phyloP scores from a whole-genome alignment of 768 basidiomycete genomes.

The Peribolospora kevripleyi region DNA sequence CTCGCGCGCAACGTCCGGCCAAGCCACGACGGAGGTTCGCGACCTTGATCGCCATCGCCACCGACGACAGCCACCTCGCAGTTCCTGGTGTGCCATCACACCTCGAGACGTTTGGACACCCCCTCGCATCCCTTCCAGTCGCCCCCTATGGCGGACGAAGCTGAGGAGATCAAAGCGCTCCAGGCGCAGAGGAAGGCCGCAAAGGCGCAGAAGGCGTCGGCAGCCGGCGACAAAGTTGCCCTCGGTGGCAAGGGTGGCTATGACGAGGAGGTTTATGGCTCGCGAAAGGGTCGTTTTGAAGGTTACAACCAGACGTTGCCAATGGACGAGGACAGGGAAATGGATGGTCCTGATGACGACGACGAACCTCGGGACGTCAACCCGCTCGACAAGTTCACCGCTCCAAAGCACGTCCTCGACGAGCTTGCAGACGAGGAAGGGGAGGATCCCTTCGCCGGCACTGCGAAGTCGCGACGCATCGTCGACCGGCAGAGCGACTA shows the following conservation, averaged over 20 bases:
- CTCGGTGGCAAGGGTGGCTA: background rate
- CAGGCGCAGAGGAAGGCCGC: background rate
- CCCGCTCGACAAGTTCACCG: conserved; percentile 27
- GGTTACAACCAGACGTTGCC: background rate
- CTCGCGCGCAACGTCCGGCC: background rate
- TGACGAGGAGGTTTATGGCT: too few species aligned
- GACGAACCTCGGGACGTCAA: background rate
- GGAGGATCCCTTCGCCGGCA: conserved; percentile 49
- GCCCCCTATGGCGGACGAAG: background rate
- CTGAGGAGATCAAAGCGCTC: background rate
- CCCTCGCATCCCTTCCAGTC: too few species aligned
- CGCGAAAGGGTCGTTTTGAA: background rate
- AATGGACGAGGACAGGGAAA: background rate
- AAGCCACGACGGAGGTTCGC: background rate
- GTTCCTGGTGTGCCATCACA: background rate
- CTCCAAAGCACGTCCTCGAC: conserved; percentile 71
- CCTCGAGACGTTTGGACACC: background rate
- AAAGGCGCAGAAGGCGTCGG: background rate
- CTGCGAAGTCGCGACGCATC: conserved; percentile 77
- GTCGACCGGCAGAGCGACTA: conserved; percentile 84
- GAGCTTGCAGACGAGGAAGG: conserved; percentile 90
- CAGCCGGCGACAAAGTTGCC: background rate
- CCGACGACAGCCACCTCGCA: background rate
- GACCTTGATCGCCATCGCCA: background rate
- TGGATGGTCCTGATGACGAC: background rate